Percentiles rank a stretch among this genome's conserved stretches.
Conservation (phyloP, 2,329 filamentous ascomycete genomes). For the Thielaviopsis cerberus region DNA sequence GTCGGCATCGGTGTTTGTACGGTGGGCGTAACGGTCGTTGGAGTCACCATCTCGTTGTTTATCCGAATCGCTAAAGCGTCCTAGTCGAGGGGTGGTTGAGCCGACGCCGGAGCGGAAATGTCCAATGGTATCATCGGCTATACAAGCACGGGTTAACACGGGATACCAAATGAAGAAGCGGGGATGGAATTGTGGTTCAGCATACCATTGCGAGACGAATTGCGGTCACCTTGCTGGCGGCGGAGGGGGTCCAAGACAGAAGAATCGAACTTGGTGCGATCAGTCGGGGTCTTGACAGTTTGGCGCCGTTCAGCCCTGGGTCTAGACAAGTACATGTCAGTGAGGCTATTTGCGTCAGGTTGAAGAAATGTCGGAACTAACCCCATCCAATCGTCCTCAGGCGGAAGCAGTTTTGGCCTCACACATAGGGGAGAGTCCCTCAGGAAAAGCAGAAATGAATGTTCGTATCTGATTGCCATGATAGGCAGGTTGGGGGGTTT, state of each 20-base stretch:
- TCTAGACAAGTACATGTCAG: constrained; percentile 1
- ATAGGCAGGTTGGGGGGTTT: background rate
- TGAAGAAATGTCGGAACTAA: constrained; percentile 25
- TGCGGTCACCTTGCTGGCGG: constrained; percentile 5
- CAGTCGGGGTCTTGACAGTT: constrained; percentile 8
- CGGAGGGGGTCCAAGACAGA: constrained; percentile 13
- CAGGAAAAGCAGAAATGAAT: constrained; percentile 57
- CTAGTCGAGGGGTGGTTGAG: constrained; percentile 2
- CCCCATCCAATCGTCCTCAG: constrained; percentile 94
- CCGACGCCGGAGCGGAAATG: constrained; percentile 11
- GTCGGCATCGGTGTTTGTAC: constrained; percentile 30
- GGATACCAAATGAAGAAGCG: background rate
- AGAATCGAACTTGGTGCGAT: constrained; percentile 12
- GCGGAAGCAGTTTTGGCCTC: constrained; percentile 62
- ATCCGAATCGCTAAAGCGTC: constrained; percentile 4
- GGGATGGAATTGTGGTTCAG: background rate
- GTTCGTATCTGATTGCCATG: constrained; percentile 42
- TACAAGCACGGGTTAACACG: background rate
- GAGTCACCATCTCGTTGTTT: constrained; percentile 29
- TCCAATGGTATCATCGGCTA: constrained; percentile 9
- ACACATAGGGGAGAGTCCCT: constrained; percentile 66
- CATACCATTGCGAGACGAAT: constrained; percentile 3
- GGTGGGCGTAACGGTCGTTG: constrained; percentile 38
- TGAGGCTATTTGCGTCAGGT: background rate
- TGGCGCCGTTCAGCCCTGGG: constrained; percentile 2